Conservation (phyloP, 2,329 filamentous ascomycete genomes). For the Aspergillus thermomutatus region DNA sequence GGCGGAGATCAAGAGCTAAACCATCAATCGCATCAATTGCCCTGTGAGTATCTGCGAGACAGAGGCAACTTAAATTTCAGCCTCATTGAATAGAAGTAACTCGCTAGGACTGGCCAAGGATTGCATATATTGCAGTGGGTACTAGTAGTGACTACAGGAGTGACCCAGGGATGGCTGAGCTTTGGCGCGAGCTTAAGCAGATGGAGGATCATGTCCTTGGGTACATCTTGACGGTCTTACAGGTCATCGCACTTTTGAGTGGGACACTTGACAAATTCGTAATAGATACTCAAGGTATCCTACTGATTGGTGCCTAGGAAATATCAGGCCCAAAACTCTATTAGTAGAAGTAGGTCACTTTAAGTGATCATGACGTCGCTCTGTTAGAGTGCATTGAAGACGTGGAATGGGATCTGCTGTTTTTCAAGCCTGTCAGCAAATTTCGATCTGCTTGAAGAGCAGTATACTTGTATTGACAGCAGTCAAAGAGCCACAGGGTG, state of each 20-base stretch:
- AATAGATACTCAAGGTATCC: not conserved
- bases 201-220: not conserved
- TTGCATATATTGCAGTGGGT: not conserved
- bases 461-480: no score
- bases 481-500: no score
- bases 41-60: not conserved
- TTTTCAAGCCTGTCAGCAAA: no score
- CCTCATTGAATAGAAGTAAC: constrained; percentile 50
- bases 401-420: no score
- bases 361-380: not conserved
- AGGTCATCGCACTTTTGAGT: not conserved
- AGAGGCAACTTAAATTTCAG: not conserved
- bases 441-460: no score
- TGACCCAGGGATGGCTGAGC: not conserved
- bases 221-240: not conserved
- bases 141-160: not conserved
- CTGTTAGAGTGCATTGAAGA: no score
- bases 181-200: not conserved
- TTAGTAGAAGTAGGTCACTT: not conserved
- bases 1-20: constrained; percentile 28
- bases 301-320: not conserved
- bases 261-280: no score
- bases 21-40: not conserved
- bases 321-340: no score
- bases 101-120: not conserved